Conservation (phyloP, 139 green algal genomes). For the Marvania coccoides region DNA sequence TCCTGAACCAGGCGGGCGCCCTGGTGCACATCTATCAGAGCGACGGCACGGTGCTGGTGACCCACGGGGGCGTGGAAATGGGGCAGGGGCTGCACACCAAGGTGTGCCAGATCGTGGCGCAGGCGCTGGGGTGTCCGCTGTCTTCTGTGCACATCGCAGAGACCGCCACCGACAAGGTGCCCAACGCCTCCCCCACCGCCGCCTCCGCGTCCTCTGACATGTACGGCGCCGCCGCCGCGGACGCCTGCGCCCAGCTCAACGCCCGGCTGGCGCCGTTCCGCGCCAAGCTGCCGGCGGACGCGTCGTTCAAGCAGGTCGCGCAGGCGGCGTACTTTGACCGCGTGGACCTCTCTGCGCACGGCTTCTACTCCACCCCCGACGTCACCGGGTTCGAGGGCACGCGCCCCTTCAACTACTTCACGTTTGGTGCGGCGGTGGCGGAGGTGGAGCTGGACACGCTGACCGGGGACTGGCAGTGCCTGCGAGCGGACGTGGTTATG, state of each 20-base stretch:
- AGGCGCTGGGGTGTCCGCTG: slow-evolving; percentile 69
- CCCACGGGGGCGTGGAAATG: slow-evolving; percentile 97
- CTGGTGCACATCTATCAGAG: slow-evolving; percentile 89
- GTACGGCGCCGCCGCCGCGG: slow-evolving; percentile 83
- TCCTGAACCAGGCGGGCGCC: slow-evolving; percentile 68
- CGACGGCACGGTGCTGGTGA: slow-evolving; percentile 90
- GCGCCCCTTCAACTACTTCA: slow-evolving; percentile 92
- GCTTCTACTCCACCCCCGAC: slow-evolving; percentile 92
- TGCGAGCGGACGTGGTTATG: slow-evolving; percentile 85
- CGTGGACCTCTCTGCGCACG: slow-evolving; percentile 86
- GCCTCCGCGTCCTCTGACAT: slow-evolving; percentile 85
- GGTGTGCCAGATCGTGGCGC: slow-evolving; percentile 81
- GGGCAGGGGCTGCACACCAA: slow-evolving; percentile 98
- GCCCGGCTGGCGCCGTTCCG: slow-evolving; percentile 61
- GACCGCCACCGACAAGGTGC: slow-evolving; percentile 95
- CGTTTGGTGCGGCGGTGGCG: slow-evolving; percentile 43
- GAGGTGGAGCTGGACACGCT: slow-evolving; percentile 90
- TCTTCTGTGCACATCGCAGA: slow-evolving; percentile 81
- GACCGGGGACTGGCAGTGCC: slow-evolving; percentile 71
- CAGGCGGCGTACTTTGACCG: slow-evolving; percentile 76
- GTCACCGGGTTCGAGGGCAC: slow-evolving; percentile 71
- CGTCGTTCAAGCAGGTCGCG: slow-evolving; percentile 47
- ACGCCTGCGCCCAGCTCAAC: slow-evolving; percentile 84
- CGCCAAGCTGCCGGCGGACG: slow-evolving; percentile 4
- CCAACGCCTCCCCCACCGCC: slow-evolving; percentile 90